Percentiles rank a stretch among this genome's conserved stretches.
These are phyloP conservation scores for Crassisporium funariophilum DNA, from an alignment of 768 basidiomycete genomes.

Conservation along the genomic window DNA sequence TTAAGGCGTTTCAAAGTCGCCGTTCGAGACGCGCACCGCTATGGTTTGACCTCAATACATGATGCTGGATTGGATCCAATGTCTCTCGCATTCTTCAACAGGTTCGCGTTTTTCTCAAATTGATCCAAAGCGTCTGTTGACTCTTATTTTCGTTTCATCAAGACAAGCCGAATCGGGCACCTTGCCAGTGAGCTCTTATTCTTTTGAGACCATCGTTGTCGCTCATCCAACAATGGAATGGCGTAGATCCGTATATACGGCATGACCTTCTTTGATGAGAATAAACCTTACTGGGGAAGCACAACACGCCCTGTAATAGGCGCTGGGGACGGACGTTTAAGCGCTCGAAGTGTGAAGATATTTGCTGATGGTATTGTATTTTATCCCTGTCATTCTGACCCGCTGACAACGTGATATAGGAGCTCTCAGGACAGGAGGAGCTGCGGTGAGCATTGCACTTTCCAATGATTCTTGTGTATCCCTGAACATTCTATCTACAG, in stretches of 20 bases:
- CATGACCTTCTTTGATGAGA: constrained; percentile 73
- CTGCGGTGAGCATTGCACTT: constrained; percentile 57
- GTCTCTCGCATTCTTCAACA: constrained; percentile 75
- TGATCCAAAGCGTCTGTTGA: no score
- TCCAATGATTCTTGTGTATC: not conserved
- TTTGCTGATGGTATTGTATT: constrained; percentile 64
- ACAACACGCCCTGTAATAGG: constrained; percentile 53
- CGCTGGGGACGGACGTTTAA: constrained; percentile 63
- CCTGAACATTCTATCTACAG: constrained; percentile 32
- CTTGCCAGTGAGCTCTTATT: constrained; percentile 53
- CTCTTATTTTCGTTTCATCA: constrained; percentile 7
- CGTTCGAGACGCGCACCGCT: constrained; percentile 64
- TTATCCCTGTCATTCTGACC: not conserved
- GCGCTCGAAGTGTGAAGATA: constrained; percentile 75
- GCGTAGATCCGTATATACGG: constrained; percentile 75
- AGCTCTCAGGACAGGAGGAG: constrained; percentile 87
- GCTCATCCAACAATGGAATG: not conserved
- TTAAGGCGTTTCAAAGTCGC: constrained; percentile 60
- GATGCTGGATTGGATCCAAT: constrained; percentile 76
- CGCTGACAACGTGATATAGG: constrained; percentile 41
- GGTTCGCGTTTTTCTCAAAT: constrained; percentile 40
- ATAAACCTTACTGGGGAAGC: constrained; percentile 75
- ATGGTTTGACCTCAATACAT: constrained; percentile 83
- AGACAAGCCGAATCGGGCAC: constrained; percentile 64
- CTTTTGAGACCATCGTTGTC: not conserved